A percentile compares a stretch with the other conserved stretches of the same genome.
Conservation (phyloP, 371 early-diverging fungal genomes). For the Syncephalis fuscata region DNA sequence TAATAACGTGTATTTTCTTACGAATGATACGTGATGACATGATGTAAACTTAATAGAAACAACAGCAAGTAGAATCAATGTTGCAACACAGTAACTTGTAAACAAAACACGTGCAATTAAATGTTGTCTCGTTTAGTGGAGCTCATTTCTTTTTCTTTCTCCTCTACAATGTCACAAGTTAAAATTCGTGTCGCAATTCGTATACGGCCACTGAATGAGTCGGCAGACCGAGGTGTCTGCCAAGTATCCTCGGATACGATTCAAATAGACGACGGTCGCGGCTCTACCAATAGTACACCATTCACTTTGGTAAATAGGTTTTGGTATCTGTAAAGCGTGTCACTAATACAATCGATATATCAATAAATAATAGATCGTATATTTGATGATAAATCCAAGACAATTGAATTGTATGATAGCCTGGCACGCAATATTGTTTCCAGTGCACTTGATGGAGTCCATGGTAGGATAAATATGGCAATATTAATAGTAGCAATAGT, state of each 20-base stretch:
- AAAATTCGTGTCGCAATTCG: conserved; percentile 14
- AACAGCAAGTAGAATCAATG: no score
- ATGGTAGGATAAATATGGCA: conserved; percentile 5
- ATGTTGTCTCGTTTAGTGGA: no score
- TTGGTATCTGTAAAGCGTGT: background rate
- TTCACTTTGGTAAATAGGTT: conserved; percentile 8
- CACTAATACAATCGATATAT: background rate
- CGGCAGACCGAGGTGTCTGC: conserved; percentile 6
- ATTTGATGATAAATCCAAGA: conserved; percentile 13
- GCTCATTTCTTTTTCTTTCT: background rate
- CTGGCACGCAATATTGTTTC: conserved; percentile 17
- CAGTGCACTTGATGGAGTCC: conserved; percentile 13
- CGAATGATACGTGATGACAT: no score
- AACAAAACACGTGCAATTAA: no score
- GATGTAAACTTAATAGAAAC: no score
- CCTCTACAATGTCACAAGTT: conserved; percentile 1
- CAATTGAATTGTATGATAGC: conserved; percentile 12
- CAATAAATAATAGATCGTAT: background rate
- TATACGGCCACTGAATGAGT: conserved; percentile 15
- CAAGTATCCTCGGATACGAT: conserved; percentile 4
- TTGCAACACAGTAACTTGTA: no score
- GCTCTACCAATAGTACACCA: conserved; percentile 5
- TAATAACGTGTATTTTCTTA: no score
- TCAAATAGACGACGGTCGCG: conserved; percentile 8
- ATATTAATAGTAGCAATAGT: background rate